Base-by-base conservation (phyloP, 225 moss, liverwort and hornwort genomes). In the Thuidium tamariscinum region DNA sequence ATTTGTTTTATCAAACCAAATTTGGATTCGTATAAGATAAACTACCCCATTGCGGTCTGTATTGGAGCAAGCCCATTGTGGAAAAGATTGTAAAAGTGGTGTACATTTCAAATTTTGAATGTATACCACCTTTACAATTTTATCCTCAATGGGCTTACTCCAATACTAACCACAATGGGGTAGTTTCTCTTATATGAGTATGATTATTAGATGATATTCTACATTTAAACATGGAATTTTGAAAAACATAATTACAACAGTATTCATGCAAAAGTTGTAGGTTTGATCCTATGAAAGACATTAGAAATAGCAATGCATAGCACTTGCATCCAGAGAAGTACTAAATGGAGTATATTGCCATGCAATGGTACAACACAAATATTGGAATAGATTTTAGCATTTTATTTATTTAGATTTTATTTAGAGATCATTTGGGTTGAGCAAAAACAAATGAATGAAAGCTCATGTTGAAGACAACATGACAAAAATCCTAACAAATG, bases 121-220 rank as follows among this genome's bases (percentile, higher is more conserved):
- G n/a, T n/a, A n/a, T n/a, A n/a, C n/a, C n/a, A n/a, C n/a, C n/a
- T n/a, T n/a, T n/a, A n/a, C n/a, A n/a, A n/a, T n/a, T n/a, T n/a
- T n/a, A n/a, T n/a, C n/a, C n/a, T n/a, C n/a, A n/a, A n/a, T n/a
- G n/a, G n/a, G n/a, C n/a, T n/a, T n/a, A n/a, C n/a, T n/a, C n/a
- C n/a, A n/a, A n/a, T n/a, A n/a, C n/a, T n/a, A n/a, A n/a, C n/a
- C n/a, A n/a, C n/a, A n/a, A n/a, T n/a, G n/a, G n/a, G n/a, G n/a
- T n/a, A n/a, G n/a, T n/a, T n/a, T n/a, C n/a, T n/a, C n/a, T n/a
- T n/a, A 1, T 25, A 0, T 52, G 5, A 52, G 23, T 75, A 10
- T 16, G 36, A 55, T 0, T 54, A 0, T 13, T 4, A 20, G 21
- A 22, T n/a, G 9, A 0, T 55, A n/a, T 76, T 3, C 6, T 16